phyloP scores from a whole-genome alignment of 2,329 filamentous ascomycete species.

The Ophiostoma perfectum region DNA sequence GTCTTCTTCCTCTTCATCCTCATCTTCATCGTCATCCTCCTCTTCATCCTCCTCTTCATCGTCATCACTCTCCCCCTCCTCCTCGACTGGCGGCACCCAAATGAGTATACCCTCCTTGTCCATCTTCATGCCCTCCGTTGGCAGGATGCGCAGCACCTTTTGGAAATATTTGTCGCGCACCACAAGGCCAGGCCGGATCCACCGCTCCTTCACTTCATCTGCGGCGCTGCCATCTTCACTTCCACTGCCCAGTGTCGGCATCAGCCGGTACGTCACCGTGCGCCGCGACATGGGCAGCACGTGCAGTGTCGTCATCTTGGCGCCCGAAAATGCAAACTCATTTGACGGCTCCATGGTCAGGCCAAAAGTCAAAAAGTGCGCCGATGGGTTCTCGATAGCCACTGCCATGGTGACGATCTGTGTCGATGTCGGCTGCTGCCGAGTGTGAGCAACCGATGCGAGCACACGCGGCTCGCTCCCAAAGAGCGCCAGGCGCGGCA shows the following conservation, averaged over 20 bases:
- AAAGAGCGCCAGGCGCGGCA: constrained; percentile 75
- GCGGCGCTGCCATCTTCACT: background rate
- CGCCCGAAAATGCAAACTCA: constrained; percentile 85
- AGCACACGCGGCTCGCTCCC: constrained; percentile 84
- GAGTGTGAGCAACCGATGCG: constrained; percentile 46
- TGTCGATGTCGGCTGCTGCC: background rate
- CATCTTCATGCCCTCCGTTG: constrained; percentile 66
- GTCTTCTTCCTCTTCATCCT: background rate
- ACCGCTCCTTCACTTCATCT: constrained; percentile 35
- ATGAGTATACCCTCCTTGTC: constrained; percentile 63
- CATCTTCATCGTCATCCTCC: background rate
- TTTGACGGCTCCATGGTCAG: constrained; percentile 88
- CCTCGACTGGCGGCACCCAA: constrained; percentile 51
- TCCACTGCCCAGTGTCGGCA: constrained; percentile 58
- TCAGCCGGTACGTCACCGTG: constrained; percentile 64
- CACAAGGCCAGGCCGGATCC: constrained; percentile 66
- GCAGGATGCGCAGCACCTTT: constrained; percentile 76
- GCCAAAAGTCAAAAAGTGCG: constrained; percentile 90
- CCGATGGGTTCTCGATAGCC: constrained; percentile 87
- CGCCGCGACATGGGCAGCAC: constrained; percentile 76
- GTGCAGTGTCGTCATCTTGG: constrained; percentile 74
- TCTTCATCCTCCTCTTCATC: background rate
- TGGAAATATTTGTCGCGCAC: constrained; percentile 91
- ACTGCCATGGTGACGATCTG: constrained; percentile 39
- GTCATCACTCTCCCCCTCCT: constrained; percentile 21